Evolutionary conservation across 176 grass and related monocot species (phyloP).

Genomic region (Elymus sibiricus): DNA sequence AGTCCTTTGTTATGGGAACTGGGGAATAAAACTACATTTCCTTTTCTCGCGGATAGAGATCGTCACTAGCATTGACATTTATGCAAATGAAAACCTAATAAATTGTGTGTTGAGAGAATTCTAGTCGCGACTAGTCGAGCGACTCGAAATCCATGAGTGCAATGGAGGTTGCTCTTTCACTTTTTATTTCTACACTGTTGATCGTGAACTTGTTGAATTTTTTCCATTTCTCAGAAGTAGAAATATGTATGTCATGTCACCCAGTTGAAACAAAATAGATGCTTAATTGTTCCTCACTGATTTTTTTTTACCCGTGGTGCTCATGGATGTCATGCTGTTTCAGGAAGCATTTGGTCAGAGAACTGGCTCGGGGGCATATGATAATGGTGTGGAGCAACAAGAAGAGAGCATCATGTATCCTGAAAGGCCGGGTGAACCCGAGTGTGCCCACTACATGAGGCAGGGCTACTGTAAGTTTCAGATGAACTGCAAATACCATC

Average conservation of each 20-base stretch:
- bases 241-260: background rate
- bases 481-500: slow-evolving; percentile 53
- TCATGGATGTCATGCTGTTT: slow-evolving; percentile 25
- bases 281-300: background rate
- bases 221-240: background rate
- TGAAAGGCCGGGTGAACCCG: slow-evolving; percentile 44
- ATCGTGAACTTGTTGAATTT: background rate
- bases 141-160: too few relatives aligned
- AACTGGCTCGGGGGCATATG: slow-evolving; percentile 2
- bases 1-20: background rate
- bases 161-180: background rate
- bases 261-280: background rate
- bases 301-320: background rate
- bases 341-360: slow-evolving; percentile 22
- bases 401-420: slow-evolving; percentile 27
- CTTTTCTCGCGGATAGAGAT: background rate
- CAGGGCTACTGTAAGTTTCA: slow-evolving; percentile 53
- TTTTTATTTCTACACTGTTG: background rate
- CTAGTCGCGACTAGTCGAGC: too few relatives aligned
- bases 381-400: slow-evolving; percentile 16
- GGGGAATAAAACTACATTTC: background rate
- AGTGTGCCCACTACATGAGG: slow-evolving; percentile 48
- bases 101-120: background rate
- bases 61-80: background rate
- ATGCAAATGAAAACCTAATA: background rate